Base-by-base conservation (phyloP, 2,329 filamentous ascomycete genomes). In the Ascochyta koolunga region DNA sequence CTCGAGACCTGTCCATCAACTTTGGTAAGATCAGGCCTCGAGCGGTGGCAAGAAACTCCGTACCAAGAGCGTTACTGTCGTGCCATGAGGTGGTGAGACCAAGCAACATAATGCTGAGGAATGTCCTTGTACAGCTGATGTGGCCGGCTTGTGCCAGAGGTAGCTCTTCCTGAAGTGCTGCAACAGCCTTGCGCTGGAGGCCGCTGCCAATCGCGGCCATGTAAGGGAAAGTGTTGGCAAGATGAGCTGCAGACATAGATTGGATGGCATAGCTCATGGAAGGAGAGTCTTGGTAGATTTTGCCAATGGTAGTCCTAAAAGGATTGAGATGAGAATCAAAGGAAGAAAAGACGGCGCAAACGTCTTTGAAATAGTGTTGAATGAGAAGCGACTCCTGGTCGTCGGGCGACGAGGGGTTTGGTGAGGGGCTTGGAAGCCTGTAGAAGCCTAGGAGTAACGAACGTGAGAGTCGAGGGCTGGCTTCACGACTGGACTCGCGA, bases 301-400 rank as follows among this genome's bases (percentile, higher is more conserved):
- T 80, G 4, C 79, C 80, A 11, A 87, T 82, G 0, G 83, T 83
- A 1, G 80, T 82, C 32, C 85, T 77, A 59, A 86, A 87, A 0
- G 84, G 83, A 60, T 87, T 88, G 60, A 86, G 77, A 11, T 79
- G 76, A 18, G 84, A 86, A 67, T 87, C 85, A 61, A 86, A 88
- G 54, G 82, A 85, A n/a, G 85, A 87, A 67, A 85, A 87, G 9
- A 87, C 71, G 3, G 78, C 80, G 42, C 83, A 85, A 3, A 86
- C 83, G 54, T 86, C 83, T 61, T 83, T 82, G 72, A 87, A 87
- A 61, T 87, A 87, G 60, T 87, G 85, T 41, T 86, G 83, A 9
- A 87, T 81, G 15, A 87, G 73, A 39, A 83, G 79, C 40, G 82
- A 84, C 3, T 82, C 80, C 16, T 80, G 74, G 40, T 83, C 80